Evolutionary conservation across 805 yeast species (phyloP), one percentile per base, ranked within the genome.

Genomic region (Candida vaughaniae): DNA sequence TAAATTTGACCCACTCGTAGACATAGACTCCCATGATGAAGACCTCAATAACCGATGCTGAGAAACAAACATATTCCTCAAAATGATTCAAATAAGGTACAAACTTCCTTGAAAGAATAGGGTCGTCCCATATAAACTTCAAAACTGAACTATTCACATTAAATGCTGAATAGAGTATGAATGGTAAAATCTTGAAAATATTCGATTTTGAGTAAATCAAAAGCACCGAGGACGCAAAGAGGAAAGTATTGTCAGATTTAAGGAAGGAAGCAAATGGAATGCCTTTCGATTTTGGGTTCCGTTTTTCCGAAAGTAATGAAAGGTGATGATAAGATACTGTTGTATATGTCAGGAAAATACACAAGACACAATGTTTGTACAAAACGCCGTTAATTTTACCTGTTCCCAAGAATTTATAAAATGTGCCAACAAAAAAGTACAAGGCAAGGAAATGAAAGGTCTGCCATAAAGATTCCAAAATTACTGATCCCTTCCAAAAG

Each of bases 161-260:
- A 45, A 58, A 51, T 33, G 46, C 42, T 2, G 68, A 53, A 39
- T 61, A 63, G 8, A 58, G 42, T 9, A 45, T 43, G 27, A 55
- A 54, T 5, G 66, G 52, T 4, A 56, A 22, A 11, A 60, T 41
- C 41, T 62, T 62, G 31, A 56, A 19, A 16, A 38, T 6, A 23
- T 47, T 45, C 6, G 34, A 39, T 3, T 42, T 31, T 3, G 66
- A 52, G 8, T 45, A 30, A 6, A 48, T 39, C 6, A 48, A 52
- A 15, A 60, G 42, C 8, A 56, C 12, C 1, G 62, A 45, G 27
- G 48, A 43, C 0, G 46, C 51, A 20, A 62, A 45, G 9, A 62
- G 44, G 22, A 49, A 53, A 16, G 60, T 52, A 36, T 55, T 59
- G 26, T 64, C 68, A 5, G 65, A 54, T 25, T 51, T 46, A 25